A percentile compares a stretch with the other conserved stretches of the same genome.
Conservation (phyloP, 106 monocot genomes). For the Cymbidium sinense region DNA sequence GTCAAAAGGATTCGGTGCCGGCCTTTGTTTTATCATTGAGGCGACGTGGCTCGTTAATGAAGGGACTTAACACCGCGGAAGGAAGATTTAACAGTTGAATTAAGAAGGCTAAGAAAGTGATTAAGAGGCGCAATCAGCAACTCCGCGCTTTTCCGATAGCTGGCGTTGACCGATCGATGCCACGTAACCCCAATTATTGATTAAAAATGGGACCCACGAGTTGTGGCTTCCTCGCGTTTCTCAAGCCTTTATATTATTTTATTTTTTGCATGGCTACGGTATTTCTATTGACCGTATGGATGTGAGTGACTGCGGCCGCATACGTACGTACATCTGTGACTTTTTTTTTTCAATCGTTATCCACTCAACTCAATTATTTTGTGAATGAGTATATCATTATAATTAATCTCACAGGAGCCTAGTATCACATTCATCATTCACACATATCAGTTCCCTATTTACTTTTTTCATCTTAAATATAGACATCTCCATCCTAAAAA, state of each 20-base stretch:
- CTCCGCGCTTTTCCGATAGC: background rate
- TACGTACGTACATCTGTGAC: no score
- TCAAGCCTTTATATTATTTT: background rate
- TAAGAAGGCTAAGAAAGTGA: background rate
- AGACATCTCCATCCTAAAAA: no score
- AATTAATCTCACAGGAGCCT: no score
- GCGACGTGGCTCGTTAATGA: conserved; percentile 3
- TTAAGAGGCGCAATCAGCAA: background rate
- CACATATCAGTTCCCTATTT: no score
- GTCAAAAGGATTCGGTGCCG: conserved; percentile 9
- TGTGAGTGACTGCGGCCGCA: no score
- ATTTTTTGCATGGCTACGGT: conserved; percentile 1
- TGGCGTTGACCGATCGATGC: background rate
- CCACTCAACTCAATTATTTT: no score
- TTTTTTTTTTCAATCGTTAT: no score
- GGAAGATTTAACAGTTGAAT: background rate
- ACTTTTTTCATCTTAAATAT: no score
- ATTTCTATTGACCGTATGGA: no score
- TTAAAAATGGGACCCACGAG: background rate
- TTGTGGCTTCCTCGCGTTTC: background rate
- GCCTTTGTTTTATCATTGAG: background rate
- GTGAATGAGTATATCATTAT: no score
- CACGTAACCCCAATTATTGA: background rate
- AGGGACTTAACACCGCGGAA: background rate
- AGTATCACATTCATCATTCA: no score